These are phyloP conservation scores for Phytophthora colocasiae DNA, from an alignment of 352 stramenopile genomes.

Conservation along the genomic window DNA sequence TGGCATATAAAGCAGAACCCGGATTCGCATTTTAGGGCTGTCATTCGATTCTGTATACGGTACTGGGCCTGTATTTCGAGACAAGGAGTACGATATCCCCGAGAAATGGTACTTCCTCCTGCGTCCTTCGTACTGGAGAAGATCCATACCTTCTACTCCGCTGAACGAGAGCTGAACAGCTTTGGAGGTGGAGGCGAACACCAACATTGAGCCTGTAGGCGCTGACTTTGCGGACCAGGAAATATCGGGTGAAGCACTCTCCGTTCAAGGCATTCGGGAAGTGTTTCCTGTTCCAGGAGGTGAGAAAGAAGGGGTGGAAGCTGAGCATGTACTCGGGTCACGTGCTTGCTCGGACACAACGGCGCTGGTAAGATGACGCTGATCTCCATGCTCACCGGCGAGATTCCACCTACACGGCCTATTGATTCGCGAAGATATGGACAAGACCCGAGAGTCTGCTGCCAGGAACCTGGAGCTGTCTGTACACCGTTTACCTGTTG, in stretches of 20 bases:
- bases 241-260: constrained; percentile 51
- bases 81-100: too few species aligned
- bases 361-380: constrained; percentile 95
- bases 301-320: constrained; percentile 87
- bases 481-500: constrained; percentile 30
- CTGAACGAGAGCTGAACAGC: constrained; percentile 11
- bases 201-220: constrained; percentile 54
- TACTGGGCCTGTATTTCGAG: constrained; percentile 89
- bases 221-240: constrained; percentile 58
- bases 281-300: constrained; percentile 84
- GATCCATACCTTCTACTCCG: constrained; percentile 64
- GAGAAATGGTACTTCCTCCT: constrained; percentile 90
- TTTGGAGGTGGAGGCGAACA: constrained; percentile 48
- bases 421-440: constrained; percentile 73
- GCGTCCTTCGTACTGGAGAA: constrained; percentile 75
- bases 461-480: constrained; percentile 82
- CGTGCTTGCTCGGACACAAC: constrained; percentile 93
- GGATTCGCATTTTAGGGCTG: too few species aligned
- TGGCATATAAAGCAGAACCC: constrained; percentile 28
- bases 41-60: constrained; percentile 79
- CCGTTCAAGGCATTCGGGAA: constrained; percentile 68
- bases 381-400: constrained; percentile 82
- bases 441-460: constrained; percentile 71
- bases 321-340: constrained; percentile 49
- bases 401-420: constrained; percentile 47